Base-by-base conservation (phyloP, 192 early-diverging fungal species). In the Rhizoclosmatium sp. region DNA sequence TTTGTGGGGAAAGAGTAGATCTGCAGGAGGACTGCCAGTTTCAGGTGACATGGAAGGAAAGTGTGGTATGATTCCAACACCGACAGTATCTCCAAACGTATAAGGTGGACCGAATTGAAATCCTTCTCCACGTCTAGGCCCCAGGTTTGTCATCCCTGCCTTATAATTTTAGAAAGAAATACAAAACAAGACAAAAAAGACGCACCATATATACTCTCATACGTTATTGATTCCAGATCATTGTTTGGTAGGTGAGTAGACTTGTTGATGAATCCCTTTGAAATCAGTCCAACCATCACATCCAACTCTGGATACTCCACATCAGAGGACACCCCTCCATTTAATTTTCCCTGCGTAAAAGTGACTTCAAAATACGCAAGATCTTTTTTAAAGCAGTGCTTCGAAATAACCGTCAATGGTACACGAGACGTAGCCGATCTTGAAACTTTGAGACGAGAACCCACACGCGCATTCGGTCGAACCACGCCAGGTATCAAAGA, bases 91-190 rank as follows among this genome's bases (percentile, higher is more conserved):
- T 2, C 82, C 82, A 42, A 58, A 76, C 19, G 46, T 54, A 69
- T 66, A 83, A 10, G 58, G 45, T 49, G 75, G 39, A 59, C 68
- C 82, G 47, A 83, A 83, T 48, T 77, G 75, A 62, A 78, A 81
- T 10, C 59, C 51, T 65, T 83, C 82, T 14, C 82, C 82, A 2
- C 78, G 46, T 21, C 82, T 64, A 2, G 70, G 47, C 21, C 82
- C 82, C 7, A 83, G n/a, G 19, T 66, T 75, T 14, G 78, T 56
- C 66, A 75, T 75, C 9, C 72, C 56, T 31, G 0, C 31, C 31
- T 31, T 31, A 31, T 31, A 31, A 31, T 31, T 31, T 31, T 31
- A 31, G 31, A 31, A 31, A 31, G 31, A 31, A 31, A 31, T 31
- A 31, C 31, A 31, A 31, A 31, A 31, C 31, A 31, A 31, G 31